Percentiles rank a stretch among this genome's conserved stretches.
phyloP scores from a whole-genome alignment of 257 asterid species.

The Solanum bulbocastanum region DNA sequence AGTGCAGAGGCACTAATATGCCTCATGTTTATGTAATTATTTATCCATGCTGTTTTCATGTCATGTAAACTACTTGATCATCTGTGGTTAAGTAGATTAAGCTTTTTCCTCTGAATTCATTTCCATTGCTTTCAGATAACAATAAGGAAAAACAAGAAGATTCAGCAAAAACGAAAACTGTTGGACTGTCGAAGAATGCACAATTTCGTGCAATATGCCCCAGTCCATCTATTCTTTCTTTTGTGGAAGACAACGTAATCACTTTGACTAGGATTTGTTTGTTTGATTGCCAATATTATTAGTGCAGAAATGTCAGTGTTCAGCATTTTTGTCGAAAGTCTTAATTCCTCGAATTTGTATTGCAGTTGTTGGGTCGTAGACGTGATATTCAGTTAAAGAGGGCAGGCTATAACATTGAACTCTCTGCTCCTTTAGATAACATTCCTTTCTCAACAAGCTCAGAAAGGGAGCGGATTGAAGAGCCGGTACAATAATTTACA shows the following conservation, averaged over 20 bases:
- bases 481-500: slow-evolving; percentile 50
- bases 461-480: slow-evolving; percentile 86
- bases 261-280: slow-evolving; percentile 4
- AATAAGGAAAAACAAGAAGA: slow-evolving; percentile 36
- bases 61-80: neutral
- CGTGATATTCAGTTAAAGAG: slow-evolving; percentile 74
- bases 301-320: neutral
- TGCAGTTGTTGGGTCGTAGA: slow-evolving; percentile 89
- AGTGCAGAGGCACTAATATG: neutral
- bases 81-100: neutral
- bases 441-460: slow-evolving; percentile 70
- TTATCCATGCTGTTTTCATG: neutral
- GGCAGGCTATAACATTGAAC: slow-evolving; percentile 87
- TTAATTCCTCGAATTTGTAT: neutral
- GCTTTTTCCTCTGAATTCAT: slow-evolving; percentile 2
- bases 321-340: neutral
- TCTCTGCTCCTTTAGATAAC: slow-evolving; percentile 83
- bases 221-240: slow-evolving; percentile 80
- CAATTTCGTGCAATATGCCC: slow-evolving; percentile 92
- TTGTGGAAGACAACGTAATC: slow-evolving; percentile 88
- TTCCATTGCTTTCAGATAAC: slow-evolving; percentile 33
- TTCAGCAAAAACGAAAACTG: slow-evolving; percentile 16
- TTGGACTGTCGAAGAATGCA: slow-evolving; percentile 76
- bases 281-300: slow-evolving; percentile 11
- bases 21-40: neutral